Percentiles rank a stretch among this genome's conserved stretches.
phyloP scores from a whole-genome alignment of 2,329 filamentous ascomycete species.

The Exophiala aquamarina region DNA sequence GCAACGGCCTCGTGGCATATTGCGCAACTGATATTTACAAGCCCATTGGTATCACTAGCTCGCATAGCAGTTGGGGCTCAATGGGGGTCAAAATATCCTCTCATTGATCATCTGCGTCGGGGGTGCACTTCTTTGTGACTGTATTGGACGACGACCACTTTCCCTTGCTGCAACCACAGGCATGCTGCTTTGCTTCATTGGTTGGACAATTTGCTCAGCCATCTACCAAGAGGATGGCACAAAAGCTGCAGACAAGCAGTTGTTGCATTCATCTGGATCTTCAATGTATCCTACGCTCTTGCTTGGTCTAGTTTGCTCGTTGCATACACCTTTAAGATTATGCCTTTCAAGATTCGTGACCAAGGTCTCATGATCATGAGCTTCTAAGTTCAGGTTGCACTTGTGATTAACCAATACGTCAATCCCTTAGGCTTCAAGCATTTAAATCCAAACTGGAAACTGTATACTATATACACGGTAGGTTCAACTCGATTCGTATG shows the following conservation, averaged over 20 bases:
- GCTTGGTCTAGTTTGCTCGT: slow-evolving; percentile 38
- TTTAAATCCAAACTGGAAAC: slow-evolving; percentile 19
- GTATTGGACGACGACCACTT: slow-evolving; percentile 56
- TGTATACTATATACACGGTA: slow-evolving; percentile 22
- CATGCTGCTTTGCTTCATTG: slow-evolving; percentile 42
- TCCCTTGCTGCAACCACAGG: slow-evolving; percentile 48
- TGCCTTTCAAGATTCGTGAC: slow-evolving; percentile 50
- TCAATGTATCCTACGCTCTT: slow-evolving; percentile 41
- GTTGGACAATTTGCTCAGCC: slow-evolving; percentile 43
- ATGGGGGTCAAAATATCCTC: slow-evolving; percentile 59
- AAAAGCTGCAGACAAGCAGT: slow-evolving; percentile 38
- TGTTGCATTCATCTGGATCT: slow-evolving; percentile 42
- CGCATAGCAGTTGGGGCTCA: slow-evolving; percentile 44
- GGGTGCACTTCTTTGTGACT: slow-evolving; percentile 57
- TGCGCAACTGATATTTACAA: slow-evolving; percentile 39
- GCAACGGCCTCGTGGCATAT: slow-evolving; percentile 44
- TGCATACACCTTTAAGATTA: slow-evolving; percentile 47
- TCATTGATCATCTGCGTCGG: slow-evolving; percentile 58
- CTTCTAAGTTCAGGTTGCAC: slow-evolving; percentile 20
- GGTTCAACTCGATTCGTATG: slow-evolving; percentile 1
- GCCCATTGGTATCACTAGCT: slow-evolving; percentile 61
- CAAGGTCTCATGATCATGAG: slow-evolving; percentile 37
- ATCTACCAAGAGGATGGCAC: slow-evolving; percentile 34
- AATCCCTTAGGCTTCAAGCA: slow-evolving; percentile 20
- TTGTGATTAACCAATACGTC: slow-evolving; percentile 20